Evolutionary conservation across 306 rosid species (phyloP).

Genomic region (Rubus parviflorus): DNA sequence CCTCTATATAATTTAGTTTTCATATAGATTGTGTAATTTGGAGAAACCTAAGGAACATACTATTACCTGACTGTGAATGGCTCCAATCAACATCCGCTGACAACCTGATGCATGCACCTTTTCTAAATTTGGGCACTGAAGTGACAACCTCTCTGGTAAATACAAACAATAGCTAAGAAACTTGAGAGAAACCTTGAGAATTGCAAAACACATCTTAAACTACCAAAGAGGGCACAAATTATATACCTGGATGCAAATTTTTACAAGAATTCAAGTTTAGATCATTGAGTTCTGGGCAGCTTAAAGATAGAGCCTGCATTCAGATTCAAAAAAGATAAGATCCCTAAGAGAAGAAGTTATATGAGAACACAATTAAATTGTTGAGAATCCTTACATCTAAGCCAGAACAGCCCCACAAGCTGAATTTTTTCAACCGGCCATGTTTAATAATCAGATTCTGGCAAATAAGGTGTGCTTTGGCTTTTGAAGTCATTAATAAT

Average conservation of each 20-base stretch:
- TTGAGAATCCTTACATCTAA: constrained; percentile 73
- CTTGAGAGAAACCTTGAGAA: constrained; percentile 7
- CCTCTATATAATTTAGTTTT: not conserved
- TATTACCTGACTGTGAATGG: constrained; percentile 76
- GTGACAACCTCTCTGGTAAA: constrained; percentile 73
- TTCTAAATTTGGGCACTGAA: constrained; percentile 74
- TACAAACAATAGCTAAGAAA: not conserved
- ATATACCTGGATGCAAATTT: constrained; percentile 85
- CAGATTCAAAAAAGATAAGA: constrained; percentile 24
- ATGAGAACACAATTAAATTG: constrained; percentile 10
- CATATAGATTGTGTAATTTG: not conserved
- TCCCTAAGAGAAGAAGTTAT: constrained; percentile 24
- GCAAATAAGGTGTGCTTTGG: constrained; percentile 52
- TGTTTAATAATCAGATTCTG: constrained; percentile 93
- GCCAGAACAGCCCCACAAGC: constrained; percentile 97
- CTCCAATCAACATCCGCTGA: constrained; percentile 48
- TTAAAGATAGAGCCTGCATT: constrained; percentile 82
- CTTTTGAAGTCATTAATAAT: constrained; percentile 33
- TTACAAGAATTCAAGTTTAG: constrained; percentile 84
- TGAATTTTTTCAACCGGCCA: constrained; percentile 71
- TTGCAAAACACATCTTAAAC: constrained; percentile 3
- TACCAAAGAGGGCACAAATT: constrained; percentile 22
- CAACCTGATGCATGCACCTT: constrained; percentile 87
- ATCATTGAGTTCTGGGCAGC: constrained; percentile 79
- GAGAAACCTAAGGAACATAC: not conserved